phyloP scores from a whole-genome alignment of 1,139 yeast genomes.

The Yamadazyma sp. region DNA sequence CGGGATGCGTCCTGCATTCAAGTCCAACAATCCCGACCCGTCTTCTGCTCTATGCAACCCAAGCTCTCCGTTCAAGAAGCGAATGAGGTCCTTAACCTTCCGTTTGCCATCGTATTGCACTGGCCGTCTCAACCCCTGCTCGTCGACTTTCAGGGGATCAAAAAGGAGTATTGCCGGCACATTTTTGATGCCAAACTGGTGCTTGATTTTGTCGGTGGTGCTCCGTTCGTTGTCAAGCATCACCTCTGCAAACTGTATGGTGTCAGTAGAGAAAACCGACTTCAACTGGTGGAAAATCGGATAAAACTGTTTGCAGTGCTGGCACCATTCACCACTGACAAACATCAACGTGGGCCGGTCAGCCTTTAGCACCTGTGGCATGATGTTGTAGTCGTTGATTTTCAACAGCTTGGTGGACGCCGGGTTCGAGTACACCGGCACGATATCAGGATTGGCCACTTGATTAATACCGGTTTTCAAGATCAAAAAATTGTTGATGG shows the following conservation, averaged over 20 bases:
- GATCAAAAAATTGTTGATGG: conserved; percentile 48
- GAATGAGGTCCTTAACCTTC: conserved; percentile 41
- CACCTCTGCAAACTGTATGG: conserved; percentile 57
- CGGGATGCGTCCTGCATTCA: conserved; percentile 47
- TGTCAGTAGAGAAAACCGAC: conserved; percentile 44
- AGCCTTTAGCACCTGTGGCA: conserved; percentile 50
- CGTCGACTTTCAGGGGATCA: conserved; percentile 24
- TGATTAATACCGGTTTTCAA: conserved; percentile 27
- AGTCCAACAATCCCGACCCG: conserved; percentile 58
- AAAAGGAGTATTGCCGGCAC: conserved; percentile 59
- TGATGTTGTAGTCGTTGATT: conserved; percentile 48
- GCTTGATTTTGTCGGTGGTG: conserved; percentile 33
- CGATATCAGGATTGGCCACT: conserved; percentile 17
- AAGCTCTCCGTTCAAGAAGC: conserved; percentile 49
- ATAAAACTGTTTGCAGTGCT: conserved; percentile 66
- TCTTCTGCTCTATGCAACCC: conserved; percentile 49
- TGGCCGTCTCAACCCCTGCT: conserved; percentile 44
- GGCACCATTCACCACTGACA: conserved; percentile 79
- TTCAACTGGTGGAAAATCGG: conserved; percentile 64
- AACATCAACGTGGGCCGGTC: conserved; percentile 67
- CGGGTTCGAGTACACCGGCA: conserved; percentile 8
- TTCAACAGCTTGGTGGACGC: conserved; percentile 10
- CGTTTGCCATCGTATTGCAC: conserved; percentile 41
- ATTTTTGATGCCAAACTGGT: conserved; percentile 41
- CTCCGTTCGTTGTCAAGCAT: conserved; percentile 62